phyloP scores from a whole-genome alignment of 106 monocot species.

The Chionographis japonica region DNA sequence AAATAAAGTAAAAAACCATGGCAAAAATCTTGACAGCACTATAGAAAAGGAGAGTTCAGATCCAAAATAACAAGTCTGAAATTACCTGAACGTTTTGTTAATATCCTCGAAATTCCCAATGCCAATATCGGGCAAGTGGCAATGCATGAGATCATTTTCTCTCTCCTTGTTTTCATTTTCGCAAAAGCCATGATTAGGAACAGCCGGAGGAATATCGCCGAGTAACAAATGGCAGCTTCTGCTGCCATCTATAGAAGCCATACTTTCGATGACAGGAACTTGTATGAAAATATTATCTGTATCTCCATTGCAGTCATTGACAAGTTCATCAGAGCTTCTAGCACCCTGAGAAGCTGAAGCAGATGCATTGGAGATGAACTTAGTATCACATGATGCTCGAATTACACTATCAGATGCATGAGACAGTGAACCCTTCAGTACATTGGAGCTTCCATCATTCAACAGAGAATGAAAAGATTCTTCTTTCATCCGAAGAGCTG shows the following conservation, averaged over 20 bases:
- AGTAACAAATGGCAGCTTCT: slow-evolving; percentile 11
- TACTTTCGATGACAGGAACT: slow-evolving; percentile 6
- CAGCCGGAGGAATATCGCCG: slow-evolving; percentile 5
- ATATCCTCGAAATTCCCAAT: slow-evolving; percentile 33
- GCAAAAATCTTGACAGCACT: not conserved
- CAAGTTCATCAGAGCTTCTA: not conserved
- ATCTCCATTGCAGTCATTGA: not conserved
- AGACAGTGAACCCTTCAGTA: slow-evolving; percentile 3
- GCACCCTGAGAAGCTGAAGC: slow-evolving; percentile 12
- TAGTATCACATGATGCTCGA: slow-evolving; percentile 3
- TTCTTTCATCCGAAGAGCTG: not conserved
- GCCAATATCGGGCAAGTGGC: slow-evolving; percentile 35
- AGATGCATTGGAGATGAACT: not conserved
- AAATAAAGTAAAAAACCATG: slow-evolving; percentile 10
- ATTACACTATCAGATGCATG: slow-evolving; percentile 3
- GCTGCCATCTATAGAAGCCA: slow-evolving; percentile 1
- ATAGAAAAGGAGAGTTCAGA: not conserved
- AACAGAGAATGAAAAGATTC: not conserved
- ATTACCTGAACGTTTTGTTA: slow-evolving; percentile 35
- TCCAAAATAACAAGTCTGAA: not conserved
- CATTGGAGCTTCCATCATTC: slow-evolving; percentile 3
- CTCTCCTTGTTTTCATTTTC: slow-evolving; percentile 14
- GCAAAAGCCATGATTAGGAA: slow-evolving; percentile 4
- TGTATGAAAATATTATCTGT: not conserved
- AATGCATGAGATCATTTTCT: slow-evolving; percentile 22